phyloP scores from a whole-genome alignment of 1,139 yeast genomes.

The Martiniozyma asiatica region DNA sequence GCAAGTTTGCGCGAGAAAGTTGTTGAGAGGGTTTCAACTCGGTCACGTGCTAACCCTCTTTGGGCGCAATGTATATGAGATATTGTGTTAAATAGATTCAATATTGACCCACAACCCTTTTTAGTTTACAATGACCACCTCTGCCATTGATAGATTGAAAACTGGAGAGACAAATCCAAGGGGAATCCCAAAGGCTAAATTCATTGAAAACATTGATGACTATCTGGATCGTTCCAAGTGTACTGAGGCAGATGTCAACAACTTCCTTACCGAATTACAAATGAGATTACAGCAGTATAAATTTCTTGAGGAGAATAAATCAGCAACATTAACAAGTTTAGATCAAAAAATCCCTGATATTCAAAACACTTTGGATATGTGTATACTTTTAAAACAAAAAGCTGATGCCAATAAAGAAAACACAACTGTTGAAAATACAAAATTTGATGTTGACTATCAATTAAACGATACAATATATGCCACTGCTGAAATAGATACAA shows the following conservation, averaged over 20 bases:
- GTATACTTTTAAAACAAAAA: conserved; percentile 40
- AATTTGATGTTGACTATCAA: conserved; percentile 67
- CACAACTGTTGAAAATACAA: conserved; percentile 23
- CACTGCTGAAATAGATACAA: conserved; percentile 56
- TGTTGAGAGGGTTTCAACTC: conserved; percentile 1
- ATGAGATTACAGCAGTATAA: conserved; percentile 24
- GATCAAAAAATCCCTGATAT: conserved; percentile 81
- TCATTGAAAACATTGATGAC: conserved; percentile 74
- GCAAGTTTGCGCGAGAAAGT: neutral
- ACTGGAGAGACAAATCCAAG: conserved; percentile 62
- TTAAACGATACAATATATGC: conserved; percentile 87
- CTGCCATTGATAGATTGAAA: conserved; percentile 24
- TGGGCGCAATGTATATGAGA: too few species aligned
- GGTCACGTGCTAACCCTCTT: too few species aligned
- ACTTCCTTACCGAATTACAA: conserved; percentile 21
- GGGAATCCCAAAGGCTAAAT: conserved; percentile 95
- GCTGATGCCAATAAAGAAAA: conserved; percentile 25
- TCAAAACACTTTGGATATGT: conserved; percentile 67
- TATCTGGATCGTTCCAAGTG: conserved; percentile 65
- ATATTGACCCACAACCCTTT: too few species aligned
- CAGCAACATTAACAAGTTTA: conserved; percentile 54
- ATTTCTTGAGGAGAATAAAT: conserved; percentile 54
- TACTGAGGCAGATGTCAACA: conserved; percentile 22
- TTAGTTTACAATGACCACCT: too few species aligned
- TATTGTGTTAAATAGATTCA: too few species aligned